A percentile compares a stretch with the other conserved stretches of the same genome.
These are phyloP conservation scores for Nemania sp. DNA, from an alignment of 2,329 filamentous ascomycete genomes.

Conservation along the genomic window DNA sequence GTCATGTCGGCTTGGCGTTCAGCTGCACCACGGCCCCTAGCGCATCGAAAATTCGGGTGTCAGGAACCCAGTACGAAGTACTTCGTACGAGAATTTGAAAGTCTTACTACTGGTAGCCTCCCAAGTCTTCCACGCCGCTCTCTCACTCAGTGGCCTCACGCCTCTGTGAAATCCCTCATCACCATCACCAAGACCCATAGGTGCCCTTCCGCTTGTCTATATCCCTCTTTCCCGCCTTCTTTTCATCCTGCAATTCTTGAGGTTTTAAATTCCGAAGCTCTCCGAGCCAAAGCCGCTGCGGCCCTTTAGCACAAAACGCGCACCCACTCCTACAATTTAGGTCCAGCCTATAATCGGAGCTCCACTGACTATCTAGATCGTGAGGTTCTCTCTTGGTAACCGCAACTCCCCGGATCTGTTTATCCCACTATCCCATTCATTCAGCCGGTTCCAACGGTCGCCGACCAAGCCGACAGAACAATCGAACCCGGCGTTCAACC, in stretches of 20 bases:
- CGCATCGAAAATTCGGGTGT: conserved; percentile 24
- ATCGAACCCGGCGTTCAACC: conserved; percentile 25
- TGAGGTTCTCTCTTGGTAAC: conserved; percentile 20
- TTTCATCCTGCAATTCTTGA: too few relatives aligned
- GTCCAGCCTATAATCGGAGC: too few relatives aligned
- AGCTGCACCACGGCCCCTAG: conserved; percentile 20
- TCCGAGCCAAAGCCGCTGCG: conserved; percentile 20
- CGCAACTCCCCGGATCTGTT: too few relatives aligned
- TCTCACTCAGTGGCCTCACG: conserved; percentile 12
- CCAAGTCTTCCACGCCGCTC: conserved; percentile 9
- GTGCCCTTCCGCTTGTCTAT: conserved; percentile 3
- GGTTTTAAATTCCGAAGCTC: conserved; percentile 24
- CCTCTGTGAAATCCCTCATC: conserved; percentile 20
- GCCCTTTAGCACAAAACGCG: not conserved
- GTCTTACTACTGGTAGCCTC: conserved; percentile 14
- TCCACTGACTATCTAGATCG: conserved; percentile 14
- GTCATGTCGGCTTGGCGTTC: conserved; percentile 1
- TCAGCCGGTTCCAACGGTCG: conserved; percentile 21
- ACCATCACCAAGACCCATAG: conserved; percentile 14
- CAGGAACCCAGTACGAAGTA: too few relatives aligned
- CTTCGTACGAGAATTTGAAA: conserved; percentile 21
- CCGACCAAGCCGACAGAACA: conserved; percentile 19
- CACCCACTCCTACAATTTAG: not conserved
- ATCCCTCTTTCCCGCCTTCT: conserved; percentile 23
- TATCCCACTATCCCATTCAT: too few relatives aligned